Evolutionary conservation across 352 stramenopile genomes (phyloP).

Genomic region (Peronospora tabacina): DNA sequence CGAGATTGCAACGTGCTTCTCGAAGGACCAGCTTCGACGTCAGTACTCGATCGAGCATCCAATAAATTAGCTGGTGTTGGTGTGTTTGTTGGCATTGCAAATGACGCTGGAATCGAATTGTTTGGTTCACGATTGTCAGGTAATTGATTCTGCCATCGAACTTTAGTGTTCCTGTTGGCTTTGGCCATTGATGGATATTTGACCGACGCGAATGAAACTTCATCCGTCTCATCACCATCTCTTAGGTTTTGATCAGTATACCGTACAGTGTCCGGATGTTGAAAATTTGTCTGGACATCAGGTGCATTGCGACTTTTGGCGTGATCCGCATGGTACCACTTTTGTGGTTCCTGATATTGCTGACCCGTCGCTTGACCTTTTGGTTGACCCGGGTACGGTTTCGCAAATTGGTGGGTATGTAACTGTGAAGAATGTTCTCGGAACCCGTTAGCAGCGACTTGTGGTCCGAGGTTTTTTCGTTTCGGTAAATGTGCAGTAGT

Average conservation of each 20-base stretch:
- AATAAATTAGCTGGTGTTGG: constrained; percentile 20
- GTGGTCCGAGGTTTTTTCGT: constrained; percentile 27
- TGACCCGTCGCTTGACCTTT: constrained; percentile 10
- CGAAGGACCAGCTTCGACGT: constrained; percentile 7
- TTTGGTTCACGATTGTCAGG: constrained; percentile 9
- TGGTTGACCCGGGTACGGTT: constrained; percentile 22
- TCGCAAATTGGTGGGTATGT: constrained; percentile 26
- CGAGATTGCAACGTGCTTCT: constrained; percentile 43
- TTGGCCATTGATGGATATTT: constrained; percentile 30
- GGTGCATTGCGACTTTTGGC: constrained; percentile 6
- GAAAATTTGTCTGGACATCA: constrained; percentile 9
- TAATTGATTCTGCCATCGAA: constrained; percentile 11
- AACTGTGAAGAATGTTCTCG: constrained; percentile 18
- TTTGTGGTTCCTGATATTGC: constrained; percentile 18
- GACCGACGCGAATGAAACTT: constrained; percentile 37
- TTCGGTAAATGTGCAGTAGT: constrained; percentile 18
- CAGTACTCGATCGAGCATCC: constrained; percentile 12
- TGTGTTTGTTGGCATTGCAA: constrained; percentile 28
- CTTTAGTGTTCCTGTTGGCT: constrained; percentile 15
- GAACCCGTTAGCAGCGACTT: constrained; percentile 42
- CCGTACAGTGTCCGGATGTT: constrained; percentile 29
- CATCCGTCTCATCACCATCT: constrained; percentile 19
- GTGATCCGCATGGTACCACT: constrained; percentile 17
- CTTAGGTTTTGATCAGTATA: constrained; percentile 26
- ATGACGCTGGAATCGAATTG: constrained; percentile 4